Evolutionary conservation across 805 yeast species (phyloP).

Genomic region (Sungouiella thailandica): DNA sequence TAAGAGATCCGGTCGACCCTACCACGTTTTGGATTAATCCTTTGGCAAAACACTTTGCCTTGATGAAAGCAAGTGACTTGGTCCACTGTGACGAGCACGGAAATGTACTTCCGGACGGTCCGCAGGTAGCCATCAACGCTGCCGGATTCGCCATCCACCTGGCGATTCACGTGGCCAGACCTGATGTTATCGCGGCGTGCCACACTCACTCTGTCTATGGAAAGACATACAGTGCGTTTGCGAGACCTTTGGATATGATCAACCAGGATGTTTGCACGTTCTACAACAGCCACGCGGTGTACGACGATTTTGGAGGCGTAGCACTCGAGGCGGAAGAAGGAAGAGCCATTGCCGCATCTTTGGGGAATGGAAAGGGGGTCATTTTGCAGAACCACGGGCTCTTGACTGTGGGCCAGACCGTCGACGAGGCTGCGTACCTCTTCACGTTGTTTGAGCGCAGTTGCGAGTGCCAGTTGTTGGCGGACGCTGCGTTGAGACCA

Average conservation of each 20-base stretch:
- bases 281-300: conserved; percentile 63
- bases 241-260: conserved; percentile 67
- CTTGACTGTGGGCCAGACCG: conserved; percentile 62
- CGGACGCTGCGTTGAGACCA: conserved; percentile 46
- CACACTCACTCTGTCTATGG: conserved; percentile 66
- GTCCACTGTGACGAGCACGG: conserved; percentile 56
- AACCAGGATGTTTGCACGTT: conserved; percentile 73
- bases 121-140: conserved; percentile 50
- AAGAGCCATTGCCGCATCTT: conserved; percentile 50
- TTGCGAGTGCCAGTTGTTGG: conserved; percentile 63
- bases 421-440: conserved; percentile 70
- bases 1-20: conserved; percentile 80
- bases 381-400: conserved; percentile 72
- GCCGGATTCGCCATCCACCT: conserved; percentile 73
- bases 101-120: conserved; percentile 55
- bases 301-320: conserved; percentile 71
- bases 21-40: conserved; percentile 88
- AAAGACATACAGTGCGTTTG: conserved; percentile 61
- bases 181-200: conserved; percentile 68
- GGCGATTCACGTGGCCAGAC: conserved; percentile 61
- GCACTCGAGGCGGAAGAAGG: conserved; percentile 68
- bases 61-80: conserved; percentile 35
- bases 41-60: conserved; percentile 65
- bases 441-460: conserved; percentile 59
- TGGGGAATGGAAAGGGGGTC: conserved; percentile 54